These are phyloP conservation scores for Thielaviopsis ethacetica DNA, from an alignment of 2,329 filamentous ascomycete species.

Conservation along the genomic window DNA sequence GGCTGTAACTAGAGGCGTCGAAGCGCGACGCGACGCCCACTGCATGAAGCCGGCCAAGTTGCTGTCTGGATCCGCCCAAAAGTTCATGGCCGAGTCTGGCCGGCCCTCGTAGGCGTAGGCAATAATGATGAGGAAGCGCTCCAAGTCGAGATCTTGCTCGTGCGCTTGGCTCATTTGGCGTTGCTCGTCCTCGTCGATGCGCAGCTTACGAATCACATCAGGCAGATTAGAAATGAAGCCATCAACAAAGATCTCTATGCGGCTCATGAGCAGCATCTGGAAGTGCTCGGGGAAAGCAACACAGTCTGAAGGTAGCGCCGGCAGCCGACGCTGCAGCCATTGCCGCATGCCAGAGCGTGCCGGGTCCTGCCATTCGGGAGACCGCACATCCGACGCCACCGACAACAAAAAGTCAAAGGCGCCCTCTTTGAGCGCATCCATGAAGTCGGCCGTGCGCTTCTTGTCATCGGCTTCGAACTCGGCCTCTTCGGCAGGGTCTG, in stretches of 20 bases:
- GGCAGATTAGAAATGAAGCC: conserved; percentile 92
- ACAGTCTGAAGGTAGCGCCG: conserved; percentile 49
- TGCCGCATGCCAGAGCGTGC: conserved; percentile 67
- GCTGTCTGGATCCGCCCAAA: conserved; percentile 85
- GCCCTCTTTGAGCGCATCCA: conserved; percentile 67
- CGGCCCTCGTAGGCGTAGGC: conserved; percentile 81
- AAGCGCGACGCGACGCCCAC: conserved; percentile 90
- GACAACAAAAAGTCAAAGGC: conserved; percentile 85
- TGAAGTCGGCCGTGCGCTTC: conserved; percentile 55
- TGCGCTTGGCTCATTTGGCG: conserved; percentile 48
- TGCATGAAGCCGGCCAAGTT: conserved; percentile 90
- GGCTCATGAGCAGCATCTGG: conserved; percentile 55
- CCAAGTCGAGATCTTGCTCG: conserved; percentile 58
- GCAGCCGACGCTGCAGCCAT: conserved; percentile 68
- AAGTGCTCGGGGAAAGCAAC: conserved; percentile 57
- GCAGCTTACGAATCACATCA: conserved; percentile 71
- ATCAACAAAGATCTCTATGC: conserved; percentile 76
- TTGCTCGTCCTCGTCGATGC: conserved; percentile 80
- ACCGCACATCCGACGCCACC: conserved; percentile 64
- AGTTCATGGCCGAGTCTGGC: conserved; percentile 67
- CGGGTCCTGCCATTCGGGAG: conserved; percentile 74
- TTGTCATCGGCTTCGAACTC: conserved; percentile 39
- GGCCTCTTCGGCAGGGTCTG: conserved; percentile 28
- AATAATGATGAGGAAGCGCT: conserved; percentile 83
- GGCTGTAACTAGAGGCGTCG: conserved; percentile 86